Evolutionary conservation across 352 stramenopile genomes (phyloP), one percentile per base, ranked within the genome.

Genomic region (Plasmopara viticola): DNA sequence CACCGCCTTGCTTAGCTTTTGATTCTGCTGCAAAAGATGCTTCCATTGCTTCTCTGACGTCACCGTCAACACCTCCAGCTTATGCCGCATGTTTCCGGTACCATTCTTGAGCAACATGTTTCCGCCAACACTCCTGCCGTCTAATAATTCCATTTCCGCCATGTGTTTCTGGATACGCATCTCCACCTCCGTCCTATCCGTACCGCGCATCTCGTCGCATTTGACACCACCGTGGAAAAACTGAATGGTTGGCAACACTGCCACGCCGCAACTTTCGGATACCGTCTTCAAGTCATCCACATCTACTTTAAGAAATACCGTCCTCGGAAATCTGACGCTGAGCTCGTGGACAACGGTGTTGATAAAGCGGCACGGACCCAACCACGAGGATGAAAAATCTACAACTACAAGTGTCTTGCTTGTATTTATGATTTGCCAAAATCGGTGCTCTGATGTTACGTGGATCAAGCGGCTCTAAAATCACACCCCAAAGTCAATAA

Each of bases 211-310:
- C 59, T 97, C 85, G 50, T 96, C 84, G 29, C 91, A 84, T 66
- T 93, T 95, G 34, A 60, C 69, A 42, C 87, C 87, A 47, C 77
- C 84, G 58, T 94, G 92, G 64, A 86, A 98, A 60, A 97, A 92
- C 54, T 97, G 87, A 68, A 98, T 98, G n/a, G 94, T 98, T 9
- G 94, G 94, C 88, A 98, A 97, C 39, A 86, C 80, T 14, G 58
- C 70, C 63, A 98, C 87, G 29, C 79, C 84, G 61, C 76, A 90
- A 14, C 51, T 61, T 29, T 63, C 45, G 9, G 53, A 51, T 39
- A 67, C 33, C 6, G 74, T 51, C 56, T 82, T 74, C 44, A 90
- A 65, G 46, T 92, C 81, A 47, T 96, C 84, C 12, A 96, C 84
- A 39, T 96, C 86, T 15, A 96, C 84, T 64, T 95, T 94, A 48